These are phyloP conservation scores for Phallus indusiatus DNA, from an alignment of 768 basidiomycete species.

Conservation along the genomic window DNA sequence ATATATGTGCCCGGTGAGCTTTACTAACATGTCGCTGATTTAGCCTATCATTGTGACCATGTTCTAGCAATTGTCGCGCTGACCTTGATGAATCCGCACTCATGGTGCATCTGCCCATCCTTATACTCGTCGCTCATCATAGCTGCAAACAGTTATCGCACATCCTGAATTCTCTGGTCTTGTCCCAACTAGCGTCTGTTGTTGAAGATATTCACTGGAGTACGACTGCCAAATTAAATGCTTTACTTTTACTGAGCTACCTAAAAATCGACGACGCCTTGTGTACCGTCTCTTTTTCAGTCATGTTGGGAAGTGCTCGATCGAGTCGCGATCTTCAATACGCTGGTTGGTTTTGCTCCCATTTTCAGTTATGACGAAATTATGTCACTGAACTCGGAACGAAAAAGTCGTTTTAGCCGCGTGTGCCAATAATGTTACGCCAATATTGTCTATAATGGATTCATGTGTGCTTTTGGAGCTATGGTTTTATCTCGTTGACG, in stretches of 20 bases:
- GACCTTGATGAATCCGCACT: not conserved
- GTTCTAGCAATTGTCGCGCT: no score
- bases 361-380: not conserved
- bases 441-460: conserved; percentile 17
- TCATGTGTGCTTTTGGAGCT: conserved; percentile 37
- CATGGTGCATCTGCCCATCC: not conserved
- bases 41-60: no score
- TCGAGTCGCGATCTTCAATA: not conserved
- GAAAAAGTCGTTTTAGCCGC: conserved; percentile 37
- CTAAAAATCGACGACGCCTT: not conserved
- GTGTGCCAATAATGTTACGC: conserved; percentile 26
- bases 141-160: not conserved
- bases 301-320: not conserved
- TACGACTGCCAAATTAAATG: not conserved
- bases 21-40: not conserved
- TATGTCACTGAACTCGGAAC: not conserved
- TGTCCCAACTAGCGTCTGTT: not conserved
- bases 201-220: not conserved
- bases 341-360: not conserved
- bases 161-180: not conserved
- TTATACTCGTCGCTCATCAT: not conserved
- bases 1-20: not conserved
- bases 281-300: not conserved
- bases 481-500: conserved; percentile 45
- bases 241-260: not conserved